Evolutionary conservation across 2,329 filamentous ascomycete species (phyloP), one percentile per base, ranked within the genome.

Genomic region (Diplodia mutila): DNA sequence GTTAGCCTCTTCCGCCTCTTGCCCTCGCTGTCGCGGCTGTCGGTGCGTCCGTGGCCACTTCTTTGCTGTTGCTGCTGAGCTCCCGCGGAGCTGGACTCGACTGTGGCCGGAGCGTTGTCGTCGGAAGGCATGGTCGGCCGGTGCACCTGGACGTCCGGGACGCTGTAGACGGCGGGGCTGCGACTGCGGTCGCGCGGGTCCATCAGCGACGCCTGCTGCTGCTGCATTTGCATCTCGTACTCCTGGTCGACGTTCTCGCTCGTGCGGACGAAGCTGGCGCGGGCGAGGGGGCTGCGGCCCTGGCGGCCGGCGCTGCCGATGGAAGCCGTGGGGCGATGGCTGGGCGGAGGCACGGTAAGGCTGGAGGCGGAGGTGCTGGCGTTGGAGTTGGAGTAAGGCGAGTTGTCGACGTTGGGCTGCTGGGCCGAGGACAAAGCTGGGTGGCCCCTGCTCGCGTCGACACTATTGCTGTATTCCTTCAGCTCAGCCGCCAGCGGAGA

Each of bases 231-330:
- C 69, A 80, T 70, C 71, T 80, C 78, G 42, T 77, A 76, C 27
- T 71, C 75, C 9, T 71, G 37, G 16, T 75, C 74, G 4, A 77
- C 71, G 27, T 74, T 75, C 6, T 75, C 73, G 48, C 74, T 73
- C 4, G 74, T 76, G 46, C 75, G 69, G n/a, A 77, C 73, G 69
- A 81, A 82, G 70, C 80, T 82, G 68, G 79, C 78, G 53, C 81
- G 77, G 3, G 82, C 81, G 23, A 84, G 76, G 2, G 82, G 82
- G 68, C 80, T 83, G 32, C 79, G 77, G 61, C 80, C 81, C 8
- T 67, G 39, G 53, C 63, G 67, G 11, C 57, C 57, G 46, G 46
- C 46, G 27, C 59, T 63, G 18, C 57, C 57, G 39, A 61, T 42
- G 23, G 57, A 63, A 29, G 27, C 34, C 42, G 42, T 51, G 6